Evolutionary conservation across 1,284 basidiomycete species (phyloP).

Genomic region (Porogramme epimiltina): DNA sequence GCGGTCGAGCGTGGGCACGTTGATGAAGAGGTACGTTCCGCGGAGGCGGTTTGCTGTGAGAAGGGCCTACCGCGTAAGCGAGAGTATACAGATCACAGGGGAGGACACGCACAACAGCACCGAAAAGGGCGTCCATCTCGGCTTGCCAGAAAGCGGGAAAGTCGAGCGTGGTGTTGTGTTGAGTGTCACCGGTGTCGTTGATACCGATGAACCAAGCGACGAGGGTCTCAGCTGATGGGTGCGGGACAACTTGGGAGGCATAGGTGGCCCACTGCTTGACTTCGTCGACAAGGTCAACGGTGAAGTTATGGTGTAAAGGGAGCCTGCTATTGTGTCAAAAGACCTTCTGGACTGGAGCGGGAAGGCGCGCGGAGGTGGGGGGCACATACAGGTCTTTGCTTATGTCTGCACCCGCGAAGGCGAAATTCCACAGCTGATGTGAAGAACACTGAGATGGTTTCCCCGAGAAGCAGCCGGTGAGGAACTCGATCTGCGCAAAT

Average conservation of each 20-base stretch:
- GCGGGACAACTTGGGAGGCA: conserved; percentile 46
- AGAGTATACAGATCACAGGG: no score
- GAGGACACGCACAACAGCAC: conserved; percentile 50
- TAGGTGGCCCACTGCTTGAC: conserved; percentile 50
- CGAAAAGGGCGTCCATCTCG: conserved; percentile 54
- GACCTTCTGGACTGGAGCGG: no score
- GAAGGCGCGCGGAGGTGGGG: no score
- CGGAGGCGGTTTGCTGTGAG: conserved; percentile 43
- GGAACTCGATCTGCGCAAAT: conserved; percentile 45
- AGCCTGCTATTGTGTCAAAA: no score
- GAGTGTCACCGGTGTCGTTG: conserved; percentile 56
- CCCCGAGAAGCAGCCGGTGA: conserved; percentile 52
- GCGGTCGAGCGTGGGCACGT: conserved; percentile 55
- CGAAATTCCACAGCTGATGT: conserved; percentile 59
- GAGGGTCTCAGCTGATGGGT: conserved; percentile 43
- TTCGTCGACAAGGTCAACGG: conserved; percentile 49
- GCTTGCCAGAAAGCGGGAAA: conserved; percentile 50
- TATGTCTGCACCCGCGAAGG: conserved; percentile 59
- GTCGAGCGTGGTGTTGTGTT: conserved; percentile 42
- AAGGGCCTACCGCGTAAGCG: not conserved
- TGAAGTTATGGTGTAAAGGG: conserved; percentile 45
- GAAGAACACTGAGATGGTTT: conserved; percentile 42
- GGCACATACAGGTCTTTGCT: conserved; percentile 41
- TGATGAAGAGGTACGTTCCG: conserved; percentile 52
- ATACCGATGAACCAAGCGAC: conserved; percentile 63